Conservation (phyloP, 495 filamentous ascomycete species). For the Penicillium turbatum region DNA sequence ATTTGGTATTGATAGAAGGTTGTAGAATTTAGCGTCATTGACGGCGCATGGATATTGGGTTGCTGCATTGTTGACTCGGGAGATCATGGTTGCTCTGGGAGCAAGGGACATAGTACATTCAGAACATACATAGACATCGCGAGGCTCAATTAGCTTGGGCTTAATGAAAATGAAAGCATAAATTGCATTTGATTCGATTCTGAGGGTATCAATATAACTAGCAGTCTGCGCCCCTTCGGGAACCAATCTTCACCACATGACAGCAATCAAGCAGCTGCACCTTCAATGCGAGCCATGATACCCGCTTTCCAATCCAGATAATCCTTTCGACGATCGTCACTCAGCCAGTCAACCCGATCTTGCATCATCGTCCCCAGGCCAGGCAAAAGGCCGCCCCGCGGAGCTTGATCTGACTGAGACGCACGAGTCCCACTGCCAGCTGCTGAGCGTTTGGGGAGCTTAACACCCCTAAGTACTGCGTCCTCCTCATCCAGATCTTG, state of each 20-base stretch:
- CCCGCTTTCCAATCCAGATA: slow-evolving; percentile 69
- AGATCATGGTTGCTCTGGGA: slow-evolving; percentile 11
- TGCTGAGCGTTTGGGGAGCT: slow-evolving; percentile 22
- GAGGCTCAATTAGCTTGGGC: not conserved
- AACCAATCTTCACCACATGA: not conserved
- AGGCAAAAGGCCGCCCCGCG: slow-evolving; percentile 43
- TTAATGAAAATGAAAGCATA: not conserved
- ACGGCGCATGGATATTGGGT: not conserved
- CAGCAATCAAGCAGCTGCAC: slow-evolving; percentile 16
- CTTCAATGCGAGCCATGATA: slow-evolving; percentile 48
- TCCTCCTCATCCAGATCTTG: slow-evolving; percentile 33
- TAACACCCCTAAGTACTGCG: slow-evolving; percentile 18
- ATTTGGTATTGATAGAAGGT: slow-evolving; percentile 76
- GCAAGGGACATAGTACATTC: not conserved
- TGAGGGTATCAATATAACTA: slow-evolving; percentile 26
- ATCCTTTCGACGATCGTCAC: slow-evolving; percentile 60
- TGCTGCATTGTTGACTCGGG: not conserved
- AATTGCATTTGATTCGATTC: slow-evolving; percentile 3
- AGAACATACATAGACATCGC: not conserved
- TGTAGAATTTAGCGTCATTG: slow-evolving; percentile 6
- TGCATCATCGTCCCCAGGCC: slow-evolving; percentile 80
- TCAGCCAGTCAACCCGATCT: slow-evolving; percentile 74
- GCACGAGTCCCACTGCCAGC: slow-evolving; percentile 9
- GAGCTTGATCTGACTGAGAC: slow-evolving; percentile 5
- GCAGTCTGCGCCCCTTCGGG: slow-evolving; percentile 3